A percentile compares a stretch with the other conserved stretches of the same genome.
Conservation (phyloP, 208 protist genomes). For the Acanthamoeba pearcei region DNA sequence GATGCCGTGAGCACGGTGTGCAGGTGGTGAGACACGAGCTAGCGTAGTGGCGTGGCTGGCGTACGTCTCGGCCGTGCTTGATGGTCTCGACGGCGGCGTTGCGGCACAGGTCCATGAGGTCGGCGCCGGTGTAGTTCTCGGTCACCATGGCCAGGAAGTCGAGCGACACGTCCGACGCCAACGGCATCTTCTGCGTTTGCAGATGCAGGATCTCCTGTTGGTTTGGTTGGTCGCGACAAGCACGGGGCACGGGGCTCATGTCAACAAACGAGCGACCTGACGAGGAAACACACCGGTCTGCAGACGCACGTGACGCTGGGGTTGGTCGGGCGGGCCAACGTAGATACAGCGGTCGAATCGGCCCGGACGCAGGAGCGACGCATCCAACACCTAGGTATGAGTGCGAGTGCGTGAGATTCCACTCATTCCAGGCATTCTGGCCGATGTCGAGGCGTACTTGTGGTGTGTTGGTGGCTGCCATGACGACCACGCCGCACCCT, state of each 20-base stretch:
- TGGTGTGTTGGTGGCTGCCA: slow-evolving; percentile 69
- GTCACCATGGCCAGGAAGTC: slow-evolving; percentile 22
- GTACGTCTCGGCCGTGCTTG: not conserved
- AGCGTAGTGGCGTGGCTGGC: no score
- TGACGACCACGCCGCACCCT: slow-evolving; percentile 46
- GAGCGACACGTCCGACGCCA: slow-evolving; percentile 27
- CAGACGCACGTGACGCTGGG: not conserved
- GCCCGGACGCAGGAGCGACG: not conserved
- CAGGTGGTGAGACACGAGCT: not conserved
- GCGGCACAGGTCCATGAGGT: slow-evolving; percentile 69
- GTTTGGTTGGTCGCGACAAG: not conserved
- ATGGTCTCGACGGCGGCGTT: slow-evolving; percentile 41
- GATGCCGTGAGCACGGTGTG: not conserved
- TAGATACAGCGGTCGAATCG: slow-evolving; percentile 73
- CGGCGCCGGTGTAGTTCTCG: slow-evolving; percentile 49
- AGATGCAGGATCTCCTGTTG: slow-evolving; percentile 31
- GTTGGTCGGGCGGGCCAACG: slow-evolving; percentile 47
- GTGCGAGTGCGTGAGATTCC: not conserved
- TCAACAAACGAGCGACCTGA: not conserved
- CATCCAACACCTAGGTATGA: slow-evolving; percentile 19
- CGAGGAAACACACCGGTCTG: no score
- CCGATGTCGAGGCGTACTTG: not conserved
- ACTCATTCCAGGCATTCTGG: no score
- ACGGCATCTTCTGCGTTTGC: not conserved
- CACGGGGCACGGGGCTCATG: not conserved